Conservation (phyloP, 805 yeast genomes). For the baker's yeast (Saccharomyces cerevisiae) region DNA sequence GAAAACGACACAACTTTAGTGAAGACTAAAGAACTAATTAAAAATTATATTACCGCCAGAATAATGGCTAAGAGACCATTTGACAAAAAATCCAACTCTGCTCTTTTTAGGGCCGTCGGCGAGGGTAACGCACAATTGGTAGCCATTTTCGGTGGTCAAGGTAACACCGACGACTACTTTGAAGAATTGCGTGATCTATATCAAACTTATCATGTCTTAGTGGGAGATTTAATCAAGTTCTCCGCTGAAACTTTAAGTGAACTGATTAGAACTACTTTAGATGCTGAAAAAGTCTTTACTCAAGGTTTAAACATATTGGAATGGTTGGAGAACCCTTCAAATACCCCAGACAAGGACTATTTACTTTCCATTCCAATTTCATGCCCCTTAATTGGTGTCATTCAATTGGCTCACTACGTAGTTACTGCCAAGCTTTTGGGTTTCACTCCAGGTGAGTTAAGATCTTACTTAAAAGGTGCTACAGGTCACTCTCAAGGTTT, state of each 20-base stretch:
- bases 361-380: conserved; percentile 86
- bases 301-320: conserved; percentile 83
- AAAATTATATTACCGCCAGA: conserved; percentile 65
- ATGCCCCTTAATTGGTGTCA: conserved; percentile 94
- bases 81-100: conserved; percentile 42
- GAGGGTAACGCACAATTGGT: conserved; percentile 52
- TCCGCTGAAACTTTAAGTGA: conserved; percentile 61
- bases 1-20: conserved; percentile 52
- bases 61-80: conserved; percentile 42
- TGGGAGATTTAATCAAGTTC: conserved; percentile 60
- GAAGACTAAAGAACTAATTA: conserved; percentile 68
- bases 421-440: conserved; percentile 80
- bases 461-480: conserved; percentile 59
- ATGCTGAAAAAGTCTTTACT: conserved; percentile 80
- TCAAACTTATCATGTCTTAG: conserved; percentile 65
- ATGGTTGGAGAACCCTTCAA: conserved; percentile 81
- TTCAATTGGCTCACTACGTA: conserved; percentile 89
- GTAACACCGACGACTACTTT: conserved; percentile 94
- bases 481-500: conserved; percentile 90
- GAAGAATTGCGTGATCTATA: conserved; percentile 88
- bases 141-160: conserved; percentile 98
- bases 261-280: conserved; percentile 58
- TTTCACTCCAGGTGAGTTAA: conserved; percentile 80
- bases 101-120: conserved; percentile 57
- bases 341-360: conserved; percentile 85